Percentiles rank a stretch among this genome's conserved stretches.
Conservation (phyloP, 2,329 filamentous ascomycete genomes). For the Dothideomycetes sp. region DNA sequence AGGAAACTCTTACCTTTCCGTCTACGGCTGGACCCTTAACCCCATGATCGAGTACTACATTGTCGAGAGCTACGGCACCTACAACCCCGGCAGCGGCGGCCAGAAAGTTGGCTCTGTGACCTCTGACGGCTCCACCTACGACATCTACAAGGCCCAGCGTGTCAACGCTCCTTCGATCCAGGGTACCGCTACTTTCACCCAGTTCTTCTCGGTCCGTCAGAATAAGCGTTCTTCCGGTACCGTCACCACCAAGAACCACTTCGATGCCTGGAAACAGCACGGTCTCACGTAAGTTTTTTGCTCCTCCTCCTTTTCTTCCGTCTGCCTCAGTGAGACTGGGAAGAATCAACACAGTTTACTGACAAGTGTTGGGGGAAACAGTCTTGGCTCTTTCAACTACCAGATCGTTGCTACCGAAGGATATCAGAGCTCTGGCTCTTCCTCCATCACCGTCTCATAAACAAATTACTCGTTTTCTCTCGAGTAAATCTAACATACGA, state of each 20-base stretch:
- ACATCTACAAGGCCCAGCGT: constrained; percentile 42
- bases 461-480: no score
- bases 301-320: no score
- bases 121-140: constrained; percentile 44
- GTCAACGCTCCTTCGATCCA: constrained; percentile 40
- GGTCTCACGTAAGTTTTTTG: no score
- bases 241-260: constrained; percentile 43
- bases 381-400: no score
- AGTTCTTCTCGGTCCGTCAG: constrained; percentile 46
- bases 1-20: constrained; percentile 47
- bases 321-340: no score
- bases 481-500: no score
- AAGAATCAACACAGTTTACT: no score
- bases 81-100: constrained; percentile 36
- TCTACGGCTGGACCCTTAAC: constrained; percentile 49
- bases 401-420: constrained; percentile 43
- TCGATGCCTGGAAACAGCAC: constrained; percentile 50
- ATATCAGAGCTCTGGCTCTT: constrained; percentile 31
- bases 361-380: no score
- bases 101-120: constrained; percentile 43
- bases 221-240: constrained; percentile 43
- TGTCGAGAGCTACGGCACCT: constrained; percentile 43
- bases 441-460: constrained; percentile 9
- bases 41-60: constrained; percentile 52
- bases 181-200: constrained; percentile 45